These are phyloP conservation scores for Oryza nivara DNA, from an alignment of 176 grass and related monocot genomes.

Conservation along the genomic window DNA sequence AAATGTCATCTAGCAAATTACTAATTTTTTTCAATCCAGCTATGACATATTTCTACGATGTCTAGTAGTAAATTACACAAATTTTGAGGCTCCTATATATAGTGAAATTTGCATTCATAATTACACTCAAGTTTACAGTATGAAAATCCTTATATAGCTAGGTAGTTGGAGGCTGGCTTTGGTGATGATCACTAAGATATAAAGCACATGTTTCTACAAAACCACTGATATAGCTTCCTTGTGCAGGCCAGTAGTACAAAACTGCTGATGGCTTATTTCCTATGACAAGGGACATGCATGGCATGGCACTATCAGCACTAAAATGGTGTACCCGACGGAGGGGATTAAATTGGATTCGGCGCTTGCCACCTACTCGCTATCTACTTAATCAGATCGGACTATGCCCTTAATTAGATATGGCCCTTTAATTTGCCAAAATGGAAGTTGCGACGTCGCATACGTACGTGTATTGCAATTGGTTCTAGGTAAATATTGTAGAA, in stretches of 20 bases:
- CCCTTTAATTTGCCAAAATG: neutral
- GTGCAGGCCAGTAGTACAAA: neutral
- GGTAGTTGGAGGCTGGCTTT: neutral
- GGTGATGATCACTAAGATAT: neutral
- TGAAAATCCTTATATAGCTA: neutral
- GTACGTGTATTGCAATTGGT: no score
- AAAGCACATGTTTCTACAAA: neutral
- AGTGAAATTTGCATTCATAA: neutral
- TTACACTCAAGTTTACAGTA: neutral
- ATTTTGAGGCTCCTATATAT: no score
- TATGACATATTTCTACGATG: no score
- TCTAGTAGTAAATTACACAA: no score
- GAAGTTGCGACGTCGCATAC: constrained; percentile 17
- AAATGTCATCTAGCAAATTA: no score
- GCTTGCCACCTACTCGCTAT: constrained; percentile 52
- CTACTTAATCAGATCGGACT: constrained; percentile 8
- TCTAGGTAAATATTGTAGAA: no score
- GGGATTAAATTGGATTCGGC: constrained; percentile 54
- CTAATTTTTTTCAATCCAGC: no score
- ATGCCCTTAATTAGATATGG: neutral
- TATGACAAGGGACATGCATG: neutral
- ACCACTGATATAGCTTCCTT: no score
- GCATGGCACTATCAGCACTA: constrained; percentile 36
- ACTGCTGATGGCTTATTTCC: constrained; percentile 1
- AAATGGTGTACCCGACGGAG: constrained; percentile 24